Conservation (phyloP, 2,329 filamentous ascomycete genomes). For the Talaromyces pinophilus region DNA sequence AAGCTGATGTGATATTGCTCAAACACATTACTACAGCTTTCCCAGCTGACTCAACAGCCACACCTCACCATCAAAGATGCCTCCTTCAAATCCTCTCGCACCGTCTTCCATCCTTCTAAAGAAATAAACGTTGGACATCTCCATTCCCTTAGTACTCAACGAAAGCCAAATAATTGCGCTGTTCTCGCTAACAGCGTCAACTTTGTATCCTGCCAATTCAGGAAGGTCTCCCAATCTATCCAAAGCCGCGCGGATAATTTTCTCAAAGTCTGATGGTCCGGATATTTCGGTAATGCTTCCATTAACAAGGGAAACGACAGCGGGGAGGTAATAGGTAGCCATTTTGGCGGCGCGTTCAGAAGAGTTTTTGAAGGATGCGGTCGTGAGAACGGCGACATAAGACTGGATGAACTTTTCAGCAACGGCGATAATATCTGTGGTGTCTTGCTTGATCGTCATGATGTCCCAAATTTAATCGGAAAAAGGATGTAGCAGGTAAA, state of each 20-base stretch:
- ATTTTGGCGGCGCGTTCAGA: not conserved
- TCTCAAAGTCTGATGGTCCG: not conserved
- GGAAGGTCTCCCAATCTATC: not conserved
- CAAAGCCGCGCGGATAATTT: not conserved
- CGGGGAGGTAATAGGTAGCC: not conserved
- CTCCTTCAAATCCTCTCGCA: not conserved
- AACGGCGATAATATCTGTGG: not conserved
- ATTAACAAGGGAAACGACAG: not conserved
- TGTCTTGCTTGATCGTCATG: not conserved
- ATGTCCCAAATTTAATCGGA: not conserved
- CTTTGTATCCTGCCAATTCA: not conserved
- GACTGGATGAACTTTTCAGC: not conserved
- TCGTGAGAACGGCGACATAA: not conserved
- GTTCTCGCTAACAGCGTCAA: not conserved
- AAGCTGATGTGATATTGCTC: too few species aligned
- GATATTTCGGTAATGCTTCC: not conserved
- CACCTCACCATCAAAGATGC: not conserved
- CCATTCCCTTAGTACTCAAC: not conserved
- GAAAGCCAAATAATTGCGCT: not conserved
- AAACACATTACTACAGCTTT: not conserved
- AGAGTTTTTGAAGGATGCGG: not conserved
- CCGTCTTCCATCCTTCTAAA: not conserved
- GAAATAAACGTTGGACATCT: not conserved
- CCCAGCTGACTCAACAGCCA: not conserved
- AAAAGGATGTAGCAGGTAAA: not conserved